Evolutionary conservation across 1,284 basidiomycete genomes (phyloP), one percentile per base, ranked within the genome.

Genomic region (Trichosporon ovoides): DNA sequence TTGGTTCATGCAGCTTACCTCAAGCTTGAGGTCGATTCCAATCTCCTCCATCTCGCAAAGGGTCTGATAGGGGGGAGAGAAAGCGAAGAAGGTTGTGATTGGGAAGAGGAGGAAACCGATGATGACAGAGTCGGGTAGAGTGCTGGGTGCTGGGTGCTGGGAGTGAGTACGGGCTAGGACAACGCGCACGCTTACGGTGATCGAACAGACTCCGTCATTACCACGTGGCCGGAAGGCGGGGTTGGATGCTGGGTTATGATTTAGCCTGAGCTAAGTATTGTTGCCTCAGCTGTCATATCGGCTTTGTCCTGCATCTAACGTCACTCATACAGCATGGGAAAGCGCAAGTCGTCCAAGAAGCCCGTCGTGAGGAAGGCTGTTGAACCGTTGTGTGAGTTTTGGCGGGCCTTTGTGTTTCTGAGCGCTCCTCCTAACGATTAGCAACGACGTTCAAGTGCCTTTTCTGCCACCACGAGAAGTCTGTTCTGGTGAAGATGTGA

Each of bases 21-120:
- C 86, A 72, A 87, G 86, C 77, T 87, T 84, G 34, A 93, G 85
- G 70, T 91, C 87, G 69, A 94, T 94, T 28, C 80, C 80, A 19
- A 81, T 77, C 61, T 81, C 78, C 58, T 81, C 79, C 80, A 81
- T 81, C 16, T 11, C 51, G 55, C 31, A 28, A 16, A 24, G 28
- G n/a, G 43, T 48, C 28, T 16, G n/a, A 13, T n/a, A 28, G 43
- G 10, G 37, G 33, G 35, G 50, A 7, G 55, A 38, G 24, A 34
- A 58, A 31, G 20, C 12, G 35, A 16, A 33, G 11, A 19, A 14
- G n/a, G 49, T 55, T 55, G 51, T 52, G 14, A 33, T 19, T 48
- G 52, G 49, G 18, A 37, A 51, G 58, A 55, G 46, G 40, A 31
- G 16, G 18, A 31, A 52, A 46, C 50, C 40, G 37, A 53, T 53